phyloP scores from a whole-genome alignment of 192 early-diverging fungal genomes.

The Linnemannia elongata region DNA sequence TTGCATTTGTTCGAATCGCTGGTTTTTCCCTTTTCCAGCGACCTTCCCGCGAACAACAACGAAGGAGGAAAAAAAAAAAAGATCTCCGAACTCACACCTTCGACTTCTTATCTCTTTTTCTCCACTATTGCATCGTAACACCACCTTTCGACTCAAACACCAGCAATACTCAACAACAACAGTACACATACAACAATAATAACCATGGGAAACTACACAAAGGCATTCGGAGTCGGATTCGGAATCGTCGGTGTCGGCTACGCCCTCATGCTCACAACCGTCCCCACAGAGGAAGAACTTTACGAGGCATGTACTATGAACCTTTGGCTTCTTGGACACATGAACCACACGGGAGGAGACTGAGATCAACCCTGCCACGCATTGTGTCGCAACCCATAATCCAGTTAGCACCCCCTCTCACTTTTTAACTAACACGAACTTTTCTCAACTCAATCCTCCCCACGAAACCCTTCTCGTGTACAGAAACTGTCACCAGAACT shows the following conservation, averaged over 20 bases:
- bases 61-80: background rate
- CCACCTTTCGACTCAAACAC: background rate
- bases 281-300: constrained; percentile 62
- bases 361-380: background rate
- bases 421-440: background rate
- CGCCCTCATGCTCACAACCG: constrained; percentile 64
- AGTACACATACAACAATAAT: background rate
- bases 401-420: background rate
- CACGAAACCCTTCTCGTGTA: background rate
- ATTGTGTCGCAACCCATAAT: background rate
- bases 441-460: background rate
- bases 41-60: constrained; percentile 2
- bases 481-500: constrained; percentile 54
- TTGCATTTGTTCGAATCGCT: background rate
- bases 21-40: constrained; percentile 19
- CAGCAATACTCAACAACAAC: background rate
- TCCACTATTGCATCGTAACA: background rate
- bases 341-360: too few species aligned
- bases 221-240: constrained; percentile 57
- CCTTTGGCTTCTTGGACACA: too few species aligned
- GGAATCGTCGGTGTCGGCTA: constrained; percentile 62
- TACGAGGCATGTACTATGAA: constrained; percentile 40
- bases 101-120: background rate
- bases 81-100: constrained; percentile 2
- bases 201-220: constrained; percentile 61